phyloP scores from a whole-genome alignment of 1,139 yeast genomes.

The Saccharomyces pastorianus region DNA sequence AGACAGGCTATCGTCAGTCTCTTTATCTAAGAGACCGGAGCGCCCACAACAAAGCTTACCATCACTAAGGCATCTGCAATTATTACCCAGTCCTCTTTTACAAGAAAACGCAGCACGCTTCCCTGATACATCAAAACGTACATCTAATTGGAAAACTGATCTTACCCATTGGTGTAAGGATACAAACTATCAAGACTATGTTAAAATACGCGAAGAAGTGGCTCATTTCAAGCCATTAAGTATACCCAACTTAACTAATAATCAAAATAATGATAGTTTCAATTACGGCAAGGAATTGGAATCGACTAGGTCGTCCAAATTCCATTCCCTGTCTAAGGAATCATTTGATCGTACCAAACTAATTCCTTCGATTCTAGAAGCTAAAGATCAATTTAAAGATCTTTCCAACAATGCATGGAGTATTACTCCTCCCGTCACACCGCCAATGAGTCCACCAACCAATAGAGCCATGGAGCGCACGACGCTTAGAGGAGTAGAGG shows the following conservation, averaged over 20 bases:
- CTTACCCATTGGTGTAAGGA: slow-evolving; percentile 30
- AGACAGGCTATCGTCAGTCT: neutral
- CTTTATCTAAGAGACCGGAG: neutral
- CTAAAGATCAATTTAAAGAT: slow-evolving; percentile 22
- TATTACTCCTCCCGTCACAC: slow-evolving; percentile 24
- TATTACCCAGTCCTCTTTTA: slow-evolving; percentile 26
- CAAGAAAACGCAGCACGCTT: slow-evolving; percentile 27
- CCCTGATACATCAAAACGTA: slow-evolving; percentile 30
- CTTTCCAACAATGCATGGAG: slow-evolving; percentile 15
- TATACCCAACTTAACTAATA: slow-evolving; percentile 1
- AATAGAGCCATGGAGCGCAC: slow-evolving; percentile 1
- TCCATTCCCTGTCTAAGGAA: neutral
- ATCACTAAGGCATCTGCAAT: slow-evolving; percentile 26
- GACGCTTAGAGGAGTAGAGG: slow-evolving; percentile 1
- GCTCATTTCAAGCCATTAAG: slow-evolving; percentile 11
- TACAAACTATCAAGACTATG: slow-evolving; percentile 26
- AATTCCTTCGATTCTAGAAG: slow-evolving; percentile 22
- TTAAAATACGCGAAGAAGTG: slow-evolving; percentile 22
- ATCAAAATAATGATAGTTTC: slow-evolving; percentile 5
- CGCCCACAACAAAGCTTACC: slow-evolving; percentile 17
- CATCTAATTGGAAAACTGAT: slow-evolving; percentile 28
- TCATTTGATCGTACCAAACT: neutral
- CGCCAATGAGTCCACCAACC: slow-evolving; percentile 28
- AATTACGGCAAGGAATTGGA: neutral
- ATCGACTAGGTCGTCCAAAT: neutral